Evolutionary conservation across 495 filamentous ascomycete species (phyloP).

Genomic region (Trichoderma erinaceum): DNA sequence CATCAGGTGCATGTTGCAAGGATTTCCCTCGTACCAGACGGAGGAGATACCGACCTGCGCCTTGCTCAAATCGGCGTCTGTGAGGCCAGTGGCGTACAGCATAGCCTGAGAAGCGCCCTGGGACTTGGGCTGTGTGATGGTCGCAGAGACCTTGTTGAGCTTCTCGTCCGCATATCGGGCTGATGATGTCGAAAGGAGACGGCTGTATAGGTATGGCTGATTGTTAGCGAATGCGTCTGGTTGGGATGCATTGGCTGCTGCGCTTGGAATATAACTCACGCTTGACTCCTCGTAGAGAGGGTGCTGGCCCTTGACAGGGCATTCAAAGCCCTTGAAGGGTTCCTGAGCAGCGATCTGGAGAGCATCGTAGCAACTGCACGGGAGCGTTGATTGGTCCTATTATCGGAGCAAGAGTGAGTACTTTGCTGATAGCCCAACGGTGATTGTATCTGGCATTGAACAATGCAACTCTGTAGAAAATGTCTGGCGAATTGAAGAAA

Average conservation of each 20-base stretch:
- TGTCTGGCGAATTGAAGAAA: not conserved
- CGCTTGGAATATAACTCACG: not conserved
- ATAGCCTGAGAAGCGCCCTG: conserved; percentile 98
- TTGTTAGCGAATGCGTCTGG: not conserved
- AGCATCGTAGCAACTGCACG: not conserved
- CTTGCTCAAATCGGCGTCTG: conserved; percentile 79
- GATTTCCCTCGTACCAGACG: conserved; percentile 84
- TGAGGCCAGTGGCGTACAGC: conserved; percentile 90
- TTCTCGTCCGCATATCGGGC: conserved; percentile 34
- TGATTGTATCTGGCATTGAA: not conserved
- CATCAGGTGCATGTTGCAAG: conserved; percentile 98
- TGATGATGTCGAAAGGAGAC: conserved; percentile 34
- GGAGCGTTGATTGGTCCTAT: not conserved
- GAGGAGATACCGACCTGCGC: conserved; percentile 96
- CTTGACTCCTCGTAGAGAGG: not conserved
- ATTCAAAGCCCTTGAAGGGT: not conserved
- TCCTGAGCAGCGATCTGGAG: not conserved
- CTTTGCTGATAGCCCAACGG: not conserved
- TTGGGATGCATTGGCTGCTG: not conserved
- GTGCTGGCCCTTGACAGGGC: not conserved
- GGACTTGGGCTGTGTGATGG: conserved; percentile 90
- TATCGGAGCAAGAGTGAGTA: conserved; percentile 2
- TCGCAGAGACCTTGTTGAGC: conserved; percentile 75
- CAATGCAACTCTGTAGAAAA: not conserved
- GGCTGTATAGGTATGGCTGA: conserved; percentile 24